Base-by-base conservation (phyloP, 2,329 filamentous ascomycete genomes). In the Simplicillium aogashimaense region DNA sequence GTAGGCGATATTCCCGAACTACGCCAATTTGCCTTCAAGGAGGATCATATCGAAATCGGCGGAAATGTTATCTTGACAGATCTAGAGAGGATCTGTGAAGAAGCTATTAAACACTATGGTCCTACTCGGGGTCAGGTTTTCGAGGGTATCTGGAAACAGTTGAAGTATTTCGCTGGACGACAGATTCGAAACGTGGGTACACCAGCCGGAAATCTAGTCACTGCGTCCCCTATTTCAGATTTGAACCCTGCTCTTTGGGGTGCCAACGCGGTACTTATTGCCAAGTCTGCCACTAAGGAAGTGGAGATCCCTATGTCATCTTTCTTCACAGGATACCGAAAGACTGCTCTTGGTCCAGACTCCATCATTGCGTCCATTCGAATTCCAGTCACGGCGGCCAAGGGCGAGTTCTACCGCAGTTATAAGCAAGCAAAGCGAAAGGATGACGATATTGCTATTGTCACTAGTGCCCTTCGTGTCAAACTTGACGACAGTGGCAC, bases 141-240 rank as follows among this genome's bases (percentile, higher is more conserved):
- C 56, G 72, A 74, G n/a, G 87, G 86, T 0, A 92, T 97, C 43
- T 73, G 90, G 55, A 97, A 95, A 59, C 90, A 97, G 58, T 78
- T 98, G 40, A 83, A 83, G 48, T 95, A 90, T 58, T 97, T 98
- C 61, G 92, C 90, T 38, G 92, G 92, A 35, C 71, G 92, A 36
- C 92, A 98, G 54, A 97, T 98, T 54, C 77, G 92, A 50, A 98
- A 97, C 53, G 90, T 95, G n/a, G 92, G 90, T 25, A 95, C 92
- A 0, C 90, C 89, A 1, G 92, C 92, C 1, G 92, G 92, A 34
- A 98, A 97, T 53, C 64, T 98, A 28, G 89, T 84, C 2, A 98
- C 92, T 0, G 92, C 92, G 1, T 95, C 88, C 17, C 92, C 92
- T 1, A 98, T 97, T 35, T 95, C 90, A 0, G 92, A 98, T 65